Conservation (phyloP, 495 filamentous ascomycete species). For the Neurospora pannonica region DNA sequence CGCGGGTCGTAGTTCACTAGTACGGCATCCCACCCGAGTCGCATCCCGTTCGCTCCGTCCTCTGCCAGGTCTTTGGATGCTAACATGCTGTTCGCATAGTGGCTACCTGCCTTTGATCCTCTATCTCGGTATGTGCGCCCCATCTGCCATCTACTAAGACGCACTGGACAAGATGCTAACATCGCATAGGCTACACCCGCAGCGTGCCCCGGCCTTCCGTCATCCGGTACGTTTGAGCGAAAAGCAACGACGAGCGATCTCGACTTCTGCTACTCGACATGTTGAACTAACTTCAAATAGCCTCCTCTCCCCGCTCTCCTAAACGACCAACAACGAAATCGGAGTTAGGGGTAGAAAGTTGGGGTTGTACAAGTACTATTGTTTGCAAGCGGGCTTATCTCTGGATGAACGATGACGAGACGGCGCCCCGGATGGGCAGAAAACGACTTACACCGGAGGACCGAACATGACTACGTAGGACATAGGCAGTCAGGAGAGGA, state of each 20-base stretch:
- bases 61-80: slow-evolving; percentile 4
- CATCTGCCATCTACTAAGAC: not conserved
- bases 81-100: slow-evolving; percentile 41
- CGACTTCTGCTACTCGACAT: not conserved
- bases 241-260: not conserved
- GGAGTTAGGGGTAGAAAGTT: not conserved
- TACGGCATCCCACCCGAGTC: slow-evolving; percentile 31
- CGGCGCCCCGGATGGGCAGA: not conserved
- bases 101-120: slow-evolving; percentile 95
- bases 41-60: not conserved
- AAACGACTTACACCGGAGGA: not conserved
- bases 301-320: slow-evolving; percentile 65
- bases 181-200: slow-evolving; percentile 69
- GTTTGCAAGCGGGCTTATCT: not conserved
- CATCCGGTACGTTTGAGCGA: slow-evolving; percentile 58
- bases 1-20: slow-evolving; percentile 96
- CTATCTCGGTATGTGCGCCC: slow-evolving; percentile 71
- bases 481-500: not conserved
- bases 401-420: not conserved
- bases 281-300: slow-evolving; percentile 26
- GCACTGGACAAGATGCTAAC: slow-evolving; percentile 15
- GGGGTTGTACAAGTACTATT: slow-evolving; percentile 15
- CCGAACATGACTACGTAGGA: not conserved
- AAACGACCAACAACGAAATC: slow-evolving; percentile 7
- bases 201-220: slow-evolving; percentile 87